Percentiles rank a stretch among this genome's conserved stretches.
These are phyloP conservation scores for Wickerhamomyces kurtzmanii DNA, from an alignment of 805 yeast species.

Conservation along the genomic window DNA sequence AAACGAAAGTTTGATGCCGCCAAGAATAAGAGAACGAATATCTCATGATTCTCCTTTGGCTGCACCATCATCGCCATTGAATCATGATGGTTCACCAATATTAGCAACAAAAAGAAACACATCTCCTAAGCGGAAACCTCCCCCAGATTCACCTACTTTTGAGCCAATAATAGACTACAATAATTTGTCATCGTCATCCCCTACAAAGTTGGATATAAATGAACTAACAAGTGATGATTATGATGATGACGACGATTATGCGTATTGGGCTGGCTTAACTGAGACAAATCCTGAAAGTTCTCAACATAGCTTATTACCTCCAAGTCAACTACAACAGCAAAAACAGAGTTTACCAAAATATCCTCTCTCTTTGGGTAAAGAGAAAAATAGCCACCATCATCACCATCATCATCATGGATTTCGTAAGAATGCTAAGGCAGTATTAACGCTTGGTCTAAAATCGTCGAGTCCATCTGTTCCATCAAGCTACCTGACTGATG, in stretches of 20 bases:
- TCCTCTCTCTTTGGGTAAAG: conserved; percentile 7
- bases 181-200: not conserved
- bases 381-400: conserved; percentile 1
- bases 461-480: conserved; percentile 3
- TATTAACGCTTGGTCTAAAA: conserved; percentile 13
- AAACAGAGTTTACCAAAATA: conserved; percentile 9
- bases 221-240: too few relatives aligned
- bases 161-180: too few relatives aligned
- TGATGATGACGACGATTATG: too few relatives aligned
- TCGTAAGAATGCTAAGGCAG: conserved; percentile 13
- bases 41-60: too few relatives aligned
- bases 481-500: not conserved
- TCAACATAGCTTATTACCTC: too few relatives aligned
- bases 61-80: too few relatives aligned
- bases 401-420: conserved; percentile 8
- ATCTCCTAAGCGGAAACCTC: conserved; percentile 17
- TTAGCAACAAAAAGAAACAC: conserved; percentile 3
- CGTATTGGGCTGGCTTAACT: conserved; percentile 1
- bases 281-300: conserved; percentile 1
- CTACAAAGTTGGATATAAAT: too few relatives aligned
- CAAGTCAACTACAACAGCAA: too few relatives aligned
- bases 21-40: too few relatives aligned
- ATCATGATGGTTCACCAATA: conserved; percentile 8
- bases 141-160: too few relatives aligned
- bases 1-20: too few relatives aligned